Conservation (phyloP, 1,284 basidiomycete genomes). For the Marasmius tenuissimus region DNA sequence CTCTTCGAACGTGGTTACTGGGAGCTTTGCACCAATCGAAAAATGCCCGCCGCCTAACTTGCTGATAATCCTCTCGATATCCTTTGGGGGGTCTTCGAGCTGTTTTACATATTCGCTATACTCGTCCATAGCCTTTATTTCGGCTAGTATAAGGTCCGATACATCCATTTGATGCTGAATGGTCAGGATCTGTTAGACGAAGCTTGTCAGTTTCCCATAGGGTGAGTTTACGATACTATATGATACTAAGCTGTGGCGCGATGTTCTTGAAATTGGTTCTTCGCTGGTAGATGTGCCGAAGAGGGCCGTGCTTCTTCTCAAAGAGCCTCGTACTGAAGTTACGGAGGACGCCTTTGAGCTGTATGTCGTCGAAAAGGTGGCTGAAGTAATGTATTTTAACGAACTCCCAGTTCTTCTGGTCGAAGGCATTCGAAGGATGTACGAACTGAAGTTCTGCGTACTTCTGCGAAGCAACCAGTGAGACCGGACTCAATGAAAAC, state of each 20-base stretch:
- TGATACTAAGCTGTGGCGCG: slow-evolving; percentile 11
- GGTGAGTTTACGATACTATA: background rate
- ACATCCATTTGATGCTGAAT: slow-evolving; percentile 21
- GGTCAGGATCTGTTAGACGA: slow-evolving; percentile 20
- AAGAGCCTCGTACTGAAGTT: slow-evolving; percentile 24
- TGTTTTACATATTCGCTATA: slow-evolving; percentile 2
- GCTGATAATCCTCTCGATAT: too few relatives aligned
- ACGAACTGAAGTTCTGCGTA: too few relatives aligned
- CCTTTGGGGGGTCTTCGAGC: background rate
- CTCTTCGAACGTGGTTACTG: slow-evolving; percentile 14
- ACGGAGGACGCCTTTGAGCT: too few relatives aligned
- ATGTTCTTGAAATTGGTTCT: slow-evolving; percentile 15
- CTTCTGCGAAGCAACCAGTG: too few relatives aligned
- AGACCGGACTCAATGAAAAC: too few relatives aligned
- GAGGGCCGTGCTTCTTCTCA: slow-evolving; percentile 21
- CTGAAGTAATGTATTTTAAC: slow-evolving; percentile 19
- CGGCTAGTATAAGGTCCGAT: slow-evolving; percentile 13
- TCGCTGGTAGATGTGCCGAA: slow-evolving; percentile 6
- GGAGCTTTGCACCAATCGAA: slow-evolving; percentile 15
- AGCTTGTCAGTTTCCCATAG: background rate
- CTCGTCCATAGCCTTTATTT: slow-evolving; percentile 18
- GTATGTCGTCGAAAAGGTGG: slow-evolving; percentile 12
- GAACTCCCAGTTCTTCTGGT: slow-evolving; percentile 15
- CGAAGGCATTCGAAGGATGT: too few relatives aligned
- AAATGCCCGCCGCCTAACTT: background rate